phyloP scores from a whole-genome alignment of 495 filamentous ascomycete genomes.

The Trichoderma virens region DNA sequence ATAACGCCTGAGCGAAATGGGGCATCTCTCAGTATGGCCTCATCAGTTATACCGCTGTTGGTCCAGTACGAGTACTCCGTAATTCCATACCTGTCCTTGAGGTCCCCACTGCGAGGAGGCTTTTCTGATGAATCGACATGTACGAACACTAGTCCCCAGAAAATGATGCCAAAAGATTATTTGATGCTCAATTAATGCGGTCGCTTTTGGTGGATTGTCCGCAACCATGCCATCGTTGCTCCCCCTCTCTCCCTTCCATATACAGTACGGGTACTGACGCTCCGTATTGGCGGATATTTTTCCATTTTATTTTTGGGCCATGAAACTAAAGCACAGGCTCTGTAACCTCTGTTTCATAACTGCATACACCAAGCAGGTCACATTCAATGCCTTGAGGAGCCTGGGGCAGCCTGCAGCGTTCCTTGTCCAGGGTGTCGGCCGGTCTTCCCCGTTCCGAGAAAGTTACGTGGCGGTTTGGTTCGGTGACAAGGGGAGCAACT shows the following conservation, averaged over 20 bases:
- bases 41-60: neutral
- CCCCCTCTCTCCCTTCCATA: too few relatives aligned
- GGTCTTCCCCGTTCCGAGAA: conserved; percentile 6
- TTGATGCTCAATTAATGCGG: too few relatives aligned
- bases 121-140: too few relatives aligned
- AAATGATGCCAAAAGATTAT: too few relatives aligned
- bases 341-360: conserved; percentile 5
- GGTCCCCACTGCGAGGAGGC: too few relatives aligned
- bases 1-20: neutral
- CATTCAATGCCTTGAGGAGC: neutral
- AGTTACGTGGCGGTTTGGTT: conserved; percentile 6
- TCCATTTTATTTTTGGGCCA: neutral
- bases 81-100: too few relatives aligned
- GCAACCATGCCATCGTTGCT: too few relatives aligned
- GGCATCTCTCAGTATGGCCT: neutral
- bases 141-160: too few relatives aligned
- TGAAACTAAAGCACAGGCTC: neutral
- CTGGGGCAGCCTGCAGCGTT: neutral
- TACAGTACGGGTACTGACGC: neutral
- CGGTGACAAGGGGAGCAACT: conserved; percentile 5
- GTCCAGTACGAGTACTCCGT: neutral
- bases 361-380: neutral
- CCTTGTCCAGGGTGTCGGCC: conserved; percentile 6
- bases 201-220: too few relatives aligned
- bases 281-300: neutral